Evolutionary conservation across 345 rosid genomes (phyloP), one percentile per base, ranked within the genome.

Genomic region (Aurinia saxatilis): DNA sequence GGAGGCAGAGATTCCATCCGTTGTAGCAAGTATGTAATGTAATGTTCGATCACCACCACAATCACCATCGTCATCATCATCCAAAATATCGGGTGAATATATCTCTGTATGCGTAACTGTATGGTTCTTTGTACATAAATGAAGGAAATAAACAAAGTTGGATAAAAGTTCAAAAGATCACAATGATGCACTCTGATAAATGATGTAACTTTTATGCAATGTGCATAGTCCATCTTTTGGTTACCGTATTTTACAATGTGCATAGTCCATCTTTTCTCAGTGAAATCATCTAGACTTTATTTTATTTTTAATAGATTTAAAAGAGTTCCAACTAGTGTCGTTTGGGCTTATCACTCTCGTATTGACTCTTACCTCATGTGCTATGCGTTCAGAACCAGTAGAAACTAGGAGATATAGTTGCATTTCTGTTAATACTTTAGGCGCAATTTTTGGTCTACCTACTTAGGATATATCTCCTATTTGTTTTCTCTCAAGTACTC

Each of bases 1-100:
- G 65, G 98, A 89, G 59, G 49, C 80, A 0, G 95, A 92, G 82
- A 71, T 89, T 31, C 81, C 91, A 8, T 81, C 91, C 7, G 84
- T 85, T 49, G 96, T 89, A 50, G 99, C 87, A 67, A 85, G 88
- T 80, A 85, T 92, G 91, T 92, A 76, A 80, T 73, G 23, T 41
- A 31, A 60, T 8, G 34, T 35, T 47, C 13, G 55, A 50, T 16
- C 14, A 48, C 13, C 11, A 48, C 1, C 25, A 33, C 30, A 6
- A 27, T 11, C 46, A 60, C n/a, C 53, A 12, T 35, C 44, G 18
- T 60, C 38, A 35, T 55, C 49, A 34, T 56, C 59, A 33, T 30
- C 38, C 55, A 44, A 9, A 41, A 59, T 17, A 23, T 59, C 42
- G 42, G 69, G 59, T 66, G 23, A 60, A 50, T 37, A 67, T 76